Evolutionary conservation across 495 filamentous ascomycete species (phyloP), one percentile per base, ranked within the genome.

Genomic region (Trichoderma virens): DNA sequence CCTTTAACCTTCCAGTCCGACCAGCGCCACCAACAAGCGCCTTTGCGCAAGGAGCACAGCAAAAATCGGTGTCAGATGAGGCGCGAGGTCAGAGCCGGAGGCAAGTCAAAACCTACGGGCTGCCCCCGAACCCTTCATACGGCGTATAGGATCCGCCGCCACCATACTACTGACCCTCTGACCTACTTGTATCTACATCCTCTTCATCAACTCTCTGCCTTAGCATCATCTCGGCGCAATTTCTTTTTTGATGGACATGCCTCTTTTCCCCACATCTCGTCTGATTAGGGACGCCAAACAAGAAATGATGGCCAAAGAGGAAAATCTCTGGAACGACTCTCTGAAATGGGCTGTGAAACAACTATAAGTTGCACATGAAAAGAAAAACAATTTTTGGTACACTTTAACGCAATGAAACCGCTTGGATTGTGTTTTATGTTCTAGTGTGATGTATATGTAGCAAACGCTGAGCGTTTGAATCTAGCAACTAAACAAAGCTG

Each of bases 1-100:
- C 70, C n/a, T 82, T 82, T 28, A 78, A 74, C 31, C 69, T 84
- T 16, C 78, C 81, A 14, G 74, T 84, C 41, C 75, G 81, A 39
- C 77, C 81, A 56, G 78, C 72, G 51, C 76, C 78, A 28, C 73
- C 77, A 3, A 74, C 72, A 31, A 75, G 74, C 11, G 71, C 73
- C 28, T 70, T 77, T 47, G 78, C 78, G 27, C 79, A 80, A 31
- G 76, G 78, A 56, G 77, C 75, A 8, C 77, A 76, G 39, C 73
- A 75, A 65, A 79, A 79, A 67, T 77, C 79, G 62, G 73, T 69
- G 39, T 68, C 70, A 2, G 76, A 79, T 62, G 67, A 78, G 27
- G 51, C 69, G 61, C 75, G 76, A 45, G 71, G 71, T 62, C 74
- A 78, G 59, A 71, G 35, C 35, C 74, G 75, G 51, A 69, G 72